Base-by-base conservation (phyloP, 257 asterid species). In the Solanum sparsipilum region DNA sequence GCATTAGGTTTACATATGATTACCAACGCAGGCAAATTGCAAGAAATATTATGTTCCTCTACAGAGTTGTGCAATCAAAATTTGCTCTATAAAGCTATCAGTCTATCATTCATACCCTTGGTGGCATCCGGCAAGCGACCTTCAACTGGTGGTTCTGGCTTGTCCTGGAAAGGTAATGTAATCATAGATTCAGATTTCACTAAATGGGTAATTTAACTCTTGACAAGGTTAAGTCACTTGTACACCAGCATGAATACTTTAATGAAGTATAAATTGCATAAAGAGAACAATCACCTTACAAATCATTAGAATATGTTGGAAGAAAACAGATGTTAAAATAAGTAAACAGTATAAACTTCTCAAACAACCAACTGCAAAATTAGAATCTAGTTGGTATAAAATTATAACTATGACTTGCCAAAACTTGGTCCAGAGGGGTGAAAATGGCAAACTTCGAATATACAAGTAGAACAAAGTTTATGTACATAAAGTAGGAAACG, bases 91-190 rank as follows among this genome's bases (percentile, higher is more conserved):
- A 41, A 41, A 79, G 16, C 16, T 70, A 60, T 20, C 34, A 10
- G 32, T 10, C 16, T 5, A 35, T 25, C 98, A 60, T 52, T 25
- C 98, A 60, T 52, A 96, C 99, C 99, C 91, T 93, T 89, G 25
- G 91, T 94, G n/a, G 99, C 99, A 93, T 94, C 95, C 44, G 99
- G 98, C 87, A 96, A 90, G 84, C 98, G 96, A 60, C 99, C 99
- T 89, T 96, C 98, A 46, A 85, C 32, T 35, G 99, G 99, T 29
- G 96, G 90, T 90, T 93, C 96, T 9, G 41, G 84, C 91, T 94
- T 94, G 90, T 95, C 98, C 98, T 96, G 94, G 78, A 36, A 90
- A 58, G 68, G 58, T 11, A 13, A 13, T 41, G 13, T 75, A 72
- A 65, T 82, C 18, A 6, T 81, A 29, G 0, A 86, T 15, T 79